A percentile compares a stretch with the other conserved stretches of the same genome.
phyloP scores from a whole-genome alignment of 2,329 filamentous ascomycete species.

The Leptographium radiaticola region DNA sequence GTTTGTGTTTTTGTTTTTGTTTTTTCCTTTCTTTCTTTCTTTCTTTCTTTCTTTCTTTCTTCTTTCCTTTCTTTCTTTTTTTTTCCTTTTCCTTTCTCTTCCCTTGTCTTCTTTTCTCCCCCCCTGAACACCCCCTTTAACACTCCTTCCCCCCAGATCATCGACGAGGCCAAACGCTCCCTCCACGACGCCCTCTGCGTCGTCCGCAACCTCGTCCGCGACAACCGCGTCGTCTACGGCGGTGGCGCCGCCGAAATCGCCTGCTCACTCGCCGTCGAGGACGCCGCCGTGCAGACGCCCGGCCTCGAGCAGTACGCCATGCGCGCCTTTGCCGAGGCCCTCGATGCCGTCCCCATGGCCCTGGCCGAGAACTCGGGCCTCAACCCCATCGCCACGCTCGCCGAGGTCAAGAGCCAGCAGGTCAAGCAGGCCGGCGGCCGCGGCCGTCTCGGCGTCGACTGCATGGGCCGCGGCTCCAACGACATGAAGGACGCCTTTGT shows the following conservation, averaged over 20 bases:
- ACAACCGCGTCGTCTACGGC: constrained; percentile 96
- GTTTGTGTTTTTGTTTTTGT: neutral
- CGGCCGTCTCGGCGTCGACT: constrained; percentile 79
- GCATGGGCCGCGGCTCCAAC: constrained; percentile 90
- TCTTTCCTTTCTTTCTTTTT: no score
- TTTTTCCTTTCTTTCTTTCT: neutral
- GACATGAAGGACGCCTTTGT: constrained; percentile 98
- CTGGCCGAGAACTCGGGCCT: constrained; percentile 94
- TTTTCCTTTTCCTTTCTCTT: neutral
- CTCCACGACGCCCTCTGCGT: constrained; percentile 96
- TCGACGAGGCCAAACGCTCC: constrained; percentile 96
- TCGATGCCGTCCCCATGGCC: constrained; percentile 89
- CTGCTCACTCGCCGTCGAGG: constrained; percentile 90
- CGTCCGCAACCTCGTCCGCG: constrained; percentile 86
- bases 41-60: neutral
- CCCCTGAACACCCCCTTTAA: no score
- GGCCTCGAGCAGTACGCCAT: constrained; percentile 99
- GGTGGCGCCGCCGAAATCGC: constrained; percentile 95
- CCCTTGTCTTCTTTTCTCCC: no score
- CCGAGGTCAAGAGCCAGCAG: constrained; percentile 91
- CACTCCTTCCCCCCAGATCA: constrained; percentile 53
- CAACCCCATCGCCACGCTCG: constrained; percentile 89
- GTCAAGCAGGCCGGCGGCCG: constrained; percentile 52
- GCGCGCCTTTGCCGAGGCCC: constrained; percentile 90
- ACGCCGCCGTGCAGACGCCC: constrained; percentile 84